A percentile compares a stretch with the other conserved stretches of the same genome.
These are phyloP conservation scores for Monosporozyma aerobia DNA, from an alignment of 805 yeast species.

Conservation along the genomic window DNA sequence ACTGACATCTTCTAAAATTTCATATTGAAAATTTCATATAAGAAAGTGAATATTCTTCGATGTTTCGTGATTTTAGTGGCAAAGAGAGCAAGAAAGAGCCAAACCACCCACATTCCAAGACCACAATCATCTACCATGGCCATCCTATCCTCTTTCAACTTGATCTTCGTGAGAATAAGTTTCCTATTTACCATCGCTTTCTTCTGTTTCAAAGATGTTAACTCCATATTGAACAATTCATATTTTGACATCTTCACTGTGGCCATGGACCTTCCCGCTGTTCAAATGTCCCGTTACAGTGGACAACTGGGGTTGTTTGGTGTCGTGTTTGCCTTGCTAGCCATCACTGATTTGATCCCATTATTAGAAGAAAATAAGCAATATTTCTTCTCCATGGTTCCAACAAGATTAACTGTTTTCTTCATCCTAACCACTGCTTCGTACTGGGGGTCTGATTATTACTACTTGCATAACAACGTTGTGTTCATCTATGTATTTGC, in stretches of 20 bases:
- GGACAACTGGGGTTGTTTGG: constrained; percentile 44
- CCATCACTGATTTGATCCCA: constrained; percentile 52
- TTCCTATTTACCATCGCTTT: constrained; percentile 38
- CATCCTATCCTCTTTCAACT: constrained; percentile 40
- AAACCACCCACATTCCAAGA: neutral
- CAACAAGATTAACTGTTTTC: constrained; percentile 42
- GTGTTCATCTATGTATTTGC: constrained; percentile 50
- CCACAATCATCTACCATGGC: constrained; percentile 32
- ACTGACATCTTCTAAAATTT: neutral
- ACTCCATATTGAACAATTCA: constrained; percentile 35
- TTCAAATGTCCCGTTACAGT: constrained; percentile 26
- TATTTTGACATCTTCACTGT: constrained; percentile 45
- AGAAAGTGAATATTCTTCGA: neutral
- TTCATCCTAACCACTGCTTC: constrained; percentile 44
- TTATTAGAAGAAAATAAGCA: constrained; percentile 34
- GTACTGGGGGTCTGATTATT: constrained; percentile 37
- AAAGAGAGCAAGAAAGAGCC: neutral
- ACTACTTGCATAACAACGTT: constrained; percentile 48
- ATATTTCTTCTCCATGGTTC: constrained; percentile 54
- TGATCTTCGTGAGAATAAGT: constrained; percentile 40
- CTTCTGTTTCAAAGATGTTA: constrained; percentile 40
- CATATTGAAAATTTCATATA: neutral
- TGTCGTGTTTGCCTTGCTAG: constrained; percentile 36
- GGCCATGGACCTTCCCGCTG: constrained; percentile 45
- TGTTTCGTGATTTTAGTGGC: neutral